Evolutionary conservation across 108 stramenopile species (phyloP).

Genomic region (Fragilaria crotonensis): DNA sequence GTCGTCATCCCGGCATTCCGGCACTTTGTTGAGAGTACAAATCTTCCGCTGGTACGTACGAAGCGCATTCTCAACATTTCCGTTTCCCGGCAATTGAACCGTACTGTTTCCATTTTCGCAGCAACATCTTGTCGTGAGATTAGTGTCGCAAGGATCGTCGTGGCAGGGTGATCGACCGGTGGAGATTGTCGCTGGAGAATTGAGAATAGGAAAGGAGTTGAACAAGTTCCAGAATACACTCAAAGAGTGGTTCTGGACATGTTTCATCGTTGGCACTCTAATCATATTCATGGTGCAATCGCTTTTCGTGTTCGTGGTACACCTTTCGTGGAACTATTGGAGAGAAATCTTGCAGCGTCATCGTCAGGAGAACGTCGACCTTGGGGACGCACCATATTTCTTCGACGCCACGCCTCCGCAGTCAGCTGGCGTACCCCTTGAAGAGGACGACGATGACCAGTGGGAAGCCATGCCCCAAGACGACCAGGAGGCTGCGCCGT

Average conservation of each 20-base stretch:
- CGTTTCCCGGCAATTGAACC: constrained; percentile 6
- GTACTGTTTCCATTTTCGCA: constrained; percentile 11
- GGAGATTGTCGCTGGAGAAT: constrained; percentile 40
- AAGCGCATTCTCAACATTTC: not conserved
- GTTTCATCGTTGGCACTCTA: constrained; percentile 38
- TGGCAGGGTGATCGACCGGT: constrained; percentile 22
- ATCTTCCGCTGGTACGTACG: constrained; percentile 33
- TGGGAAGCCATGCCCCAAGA: not conserved
- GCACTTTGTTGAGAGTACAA: constrained; percentile 52
- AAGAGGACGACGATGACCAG: not conserved
- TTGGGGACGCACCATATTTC: not conserved
- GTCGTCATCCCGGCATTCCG: constrained; percentile 57
- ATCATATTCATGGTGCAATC: constrained; percentile 28
- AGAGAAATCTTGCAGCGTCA: not conserved
- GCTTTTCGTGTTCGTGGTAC: constrained; percentile 2
- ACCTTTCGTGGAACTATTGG: constrained; percentile 1
- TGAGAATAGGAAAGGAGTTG: constrained; percentile 71
- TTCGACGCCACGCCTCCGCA: not conserved
- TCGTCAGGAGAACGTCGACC: not conserved
- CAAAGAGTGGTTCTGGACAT: constrained; percentile 61
- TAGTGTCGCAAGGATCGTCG: constrained; percentile 11
- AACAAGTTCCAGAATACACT: constrained; percentile 45
- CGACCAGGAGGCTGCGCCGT: not conserved
- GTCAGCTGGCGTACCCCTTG: not conserved
- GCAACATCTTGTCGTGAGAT: constrained; percentile 27